Base-by-base conservation (phyloP, 176 grass and related monocot species). In the Elymus sibiricus region DNA sequence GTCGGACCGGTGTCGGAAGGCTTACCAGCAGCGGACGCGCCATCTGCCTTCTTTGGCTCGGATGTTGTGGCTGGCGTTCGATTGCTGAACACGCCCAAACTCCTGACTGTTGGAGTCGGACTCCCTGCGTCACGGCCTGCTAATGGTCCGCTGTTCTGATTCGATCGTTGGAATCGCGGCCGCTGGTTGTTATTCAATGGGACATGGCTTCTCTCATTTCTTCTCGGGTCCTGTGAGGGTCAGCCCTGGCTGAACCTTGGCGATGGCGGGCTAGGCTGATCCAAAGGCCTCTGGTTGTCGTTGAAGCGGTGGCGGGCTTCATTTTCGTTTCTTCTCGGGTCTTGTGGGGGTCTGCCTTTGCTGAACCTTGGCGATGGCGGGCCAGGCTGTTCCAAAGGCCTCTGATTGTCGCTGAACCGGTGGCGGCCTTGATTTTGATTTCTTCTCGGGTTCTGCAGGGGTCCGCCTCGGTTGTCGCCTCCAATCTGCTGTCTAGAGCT, bases 61-160 rank as follows among this genome's bases (percentile, higher is more conserved):
- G 47, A 77, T 76, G 26, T 51, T 32, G 70, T 55, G 16, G 29
- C 55, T 73, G 39, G 49, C 84, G 77, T 89, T 46, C 49, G 14
- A 65, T 19, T 53, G 27, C 38, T 87, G 14, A 92, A 89, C 43
- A 87, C 58, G 69, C 87, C 76, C 46, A 84, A 80, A 80, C 84
- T 87, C 81, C 80, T 83, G 31, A 39, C 58, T 49, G 60, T 10
- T 9, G 19, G 49, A 19, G 64, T 19, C 10, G 14, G 66, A 38
- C 37, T n/a, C 17, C 66, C 66, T 17, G 19, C 19, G 10, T 69
- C 17, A 24, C 11, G 13, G 34, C 66, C 59, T n/a, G 59, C 51
- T 46, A 27, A 32, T 34, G 47, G 28, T 83, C 25, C 38, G 17
- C 13, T 9, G 53, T 5, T 51, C 14, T 71, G 49, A 40, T 82